A percentile compares a stretch with the other conserved stretches of the same genome.
Conservation (phyloP, 1,284 basidiomycete genomes). For the Cystobasidiaceae sp. region DNA sequence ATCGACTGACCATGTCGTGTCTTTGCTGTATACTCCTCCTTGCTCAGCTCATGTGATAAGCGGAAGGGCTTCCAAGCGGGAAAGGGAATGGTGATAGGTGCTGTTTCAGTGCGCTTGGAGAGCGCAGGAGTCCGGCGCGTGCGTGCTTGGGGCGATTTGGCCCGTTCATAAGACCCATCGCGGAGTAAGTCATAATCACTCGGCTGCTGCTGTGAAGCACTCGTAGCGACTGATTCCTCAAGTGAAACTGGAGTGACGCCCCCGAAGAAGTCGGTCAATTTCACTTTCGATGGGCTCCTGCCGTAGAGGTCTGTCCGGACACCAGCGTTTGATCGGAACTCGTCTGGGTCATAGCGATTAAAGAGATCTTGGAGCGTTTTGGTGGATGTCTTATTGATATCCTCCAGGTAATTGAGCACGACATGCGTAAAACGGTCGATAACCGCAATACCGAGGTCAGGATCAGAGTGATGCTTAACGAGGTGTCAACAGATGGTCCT, state of each 20-base stretch:
- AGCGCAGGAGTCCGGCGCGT: background rate
- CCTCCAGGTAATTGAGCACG: slow-evolving; percentile 83
- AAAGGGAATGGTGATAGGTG: background rate
- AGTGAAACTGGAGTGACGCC: slow-evolving; percentile 76
- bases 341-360: slow-evolving; percentile 64
- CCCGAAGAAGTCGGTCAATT: slow-evolving; percentile 93
- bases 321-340: slow-evolving; percentile 78
- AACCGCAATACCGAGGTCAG: slow-evolving; percentile 88
- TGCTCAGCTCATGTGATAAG: background rate
- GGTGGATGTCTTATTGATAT: slow-evolving; percentile 80
- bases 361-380: slow-evolving; percentile 84
- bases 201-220: too few relatives aligned
- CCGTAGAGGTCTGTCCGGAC: slow-evolving; percentile 77
- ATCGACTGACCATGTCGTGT: background rate
- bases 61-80: background rate
- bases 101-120: background rate
- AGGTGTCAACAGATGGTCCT: background rate
- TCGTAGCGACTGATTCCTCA: background rate
- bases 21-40: background rate
- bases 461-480: slow-evolving; percentile 82
- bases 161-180: too few relatives aligned
- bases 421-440: slow-evolving; percentile 95
- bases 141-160: too few relatives aligned
- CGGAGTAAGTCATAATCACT: too few relatives aligned
- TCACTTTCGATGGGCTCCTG: slow-evolving; percentile 62